Base-by-base conservation (phyloP, 768 basidiomycete species). In the Pleurotus giganteus region DNA sequence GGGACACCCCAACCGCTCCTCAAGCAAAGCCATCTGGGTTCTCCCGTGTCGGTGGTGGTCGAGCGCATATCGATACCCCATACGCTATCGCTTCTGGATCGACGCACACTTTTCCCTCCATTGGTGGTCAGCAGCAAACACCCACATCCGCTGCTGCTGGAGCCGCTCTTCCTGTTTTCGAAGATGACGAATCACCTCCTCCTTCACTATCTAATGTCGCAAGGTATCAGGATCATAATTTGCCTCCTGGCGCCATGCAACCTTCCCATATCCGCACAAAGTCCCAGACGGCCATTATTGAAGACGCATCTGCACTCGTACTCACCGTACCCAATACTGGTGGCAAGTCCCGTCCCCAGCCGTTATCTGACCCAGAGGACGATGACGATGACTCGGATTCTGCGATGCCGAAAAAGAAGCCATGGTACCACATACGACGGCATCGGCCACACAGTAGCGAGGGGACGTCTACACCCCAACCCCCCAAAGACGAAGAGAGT, bases 281-380 rank as follows among this genome's bases (percentile, higher is more conserved):
- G 71, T 92, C 90, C 28, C 91, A 94, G 66, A 87, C 86, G 2
- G 91, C 91, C 2, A 82, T 94, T 56, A 83, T 94, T n/a, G 89
- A 93, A 55, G 76, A 86, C 58, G 79, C 76, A 4, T 69, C 70
- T 45, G 67, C 68, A 58, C 61, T 65, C 50, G 63, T 58, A 59
- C 53, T 55, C 49, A 41, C 54, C 53, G 19, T 57, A 28, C 62
- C 55, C 53, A 23, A 42, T 21, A 39, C 37, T 36, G 13, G 46
- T 24, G 46, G 41, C 19, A 54, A 46, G 12, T 24, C 26, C 12
- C 31, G 17, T 15, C 13, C 43, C 17, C 53, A 24, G 26, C 46
- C 57, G n/a, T 6, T 47, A 29, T 17, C 45, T 12, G 28, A 19
- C 13, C 15, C 32, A 13, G 55, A 47, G 12, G 50, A 56, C 15